A percentile compares a stretch with the other conserved stretches of the same genome.
phyloP scores from a whole-genome alignment of 2,329 filamentous ascomycete genomes.

The Aspergillus nomiae region DNA sequence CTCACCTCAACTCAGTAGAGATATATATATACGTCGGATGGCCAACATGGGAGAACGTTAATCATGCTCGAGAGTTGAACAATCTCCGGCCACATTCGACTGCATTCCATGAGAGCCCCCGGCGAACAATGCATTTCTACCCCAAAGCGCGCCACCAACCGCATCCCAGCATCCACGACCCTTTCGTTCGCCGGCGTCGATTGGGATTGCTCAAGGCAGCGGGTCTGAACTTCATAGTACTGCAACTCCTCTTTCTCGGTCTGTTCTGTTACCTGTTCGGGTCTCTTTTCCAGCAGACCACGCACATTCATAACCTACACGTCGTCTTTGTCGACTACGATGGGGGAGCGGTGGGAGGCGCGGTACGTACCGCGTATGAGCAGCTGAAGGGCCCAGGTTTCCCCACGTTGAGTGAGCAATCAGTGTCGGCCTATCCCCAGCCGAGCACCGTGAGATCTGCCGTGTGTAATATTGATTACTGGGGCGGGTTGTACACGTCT shows the following conservation, averaged over 20 bases:
- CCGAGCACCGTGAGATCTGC: constrained; percentile 24
- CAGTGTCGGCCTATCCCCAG: constrained; percentile 19
- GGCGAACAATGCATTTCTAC: background rate
- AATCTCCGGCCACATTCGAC: too few relatives aligned
- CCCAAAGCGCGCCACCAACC: background rate
- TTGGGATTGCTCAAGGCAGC: background rate
- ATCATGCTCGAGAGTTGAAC: too few relatives aligned
- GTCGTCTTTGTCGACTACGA: constrained; percentile 45
- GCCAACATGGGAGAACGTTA: too few relatives aligned
- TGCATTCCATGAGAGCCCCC: too few relatives aligned
- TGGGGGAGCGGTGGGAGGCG: constrained; percentile 34
- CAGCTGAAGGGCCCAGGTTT: constrained; percentile 30
- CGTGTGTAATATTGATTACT: constrained; percentile 39
- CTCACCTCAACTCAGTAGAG: too few relatives aligned
- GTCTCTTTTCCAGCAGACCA: constrained; percentile 36
- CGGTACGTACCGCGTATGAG: constrained; percentile 35
- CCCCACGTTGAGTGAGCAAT: constrained; percentile 31
- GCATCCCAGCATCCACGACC: background rate
- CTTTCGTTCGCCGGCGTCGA: background rate
- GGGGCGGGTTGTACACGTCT: constrained; percentile 36
- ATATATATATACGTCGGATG: too few relatives aligned
- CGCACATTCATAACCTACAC: constrained; percentile 37
- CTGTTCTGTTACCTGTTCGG: constrained; percentile 42
- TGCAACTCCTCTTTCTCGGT: constrained; percentile 40
- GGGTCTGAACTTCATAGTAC: constrained; percentile 30